Conservation (phyloP, 2,329 filamentous ascomycete species). For the Aureobasidium sp. region DNA sequence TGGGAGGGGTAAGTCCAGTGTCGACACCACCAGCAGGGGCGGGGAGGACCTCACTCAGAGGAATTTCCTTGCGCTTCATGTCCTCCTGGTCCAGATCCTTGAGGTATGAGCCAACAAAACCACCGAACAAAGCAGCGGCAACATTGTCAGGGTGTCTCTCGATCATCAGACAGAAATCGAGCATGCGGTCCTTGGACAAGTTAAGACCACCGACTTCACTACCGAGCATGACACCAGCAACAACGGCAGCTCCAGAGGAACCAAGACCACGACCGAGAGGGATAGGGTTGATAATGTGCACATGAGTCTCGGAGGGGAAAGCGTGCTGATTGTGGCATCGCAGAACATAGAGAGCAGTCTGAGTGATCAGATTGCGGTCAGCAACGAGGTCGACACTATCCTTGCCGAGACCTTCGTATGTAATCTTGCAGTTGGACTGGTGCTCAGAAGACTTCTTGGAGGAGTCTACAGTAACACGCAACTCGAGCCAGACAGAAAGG, state of each 20-base stretch:
- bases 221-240: constrained; percentile 86
- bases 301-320: constrained; percentile 78
- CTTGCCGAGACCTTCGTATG: constrained; percentile 77
- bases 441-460: constrained; percentile 41
- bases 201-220: constrained; percentile 78
- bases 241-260: constrained; percentile 91
- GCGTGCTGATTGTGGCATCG: constrained; percentile 79
- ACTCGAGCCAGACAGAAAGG: constrained; percentile 85
- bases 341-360: constrained; percentile 88
- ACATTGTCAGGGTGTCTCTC: constrained; percentile 89
- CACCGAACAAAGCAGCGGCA: constrained; percentile 87
- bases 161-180: constrained; percentile 98
- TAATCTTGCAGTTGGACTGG: constrained; percentile 77
- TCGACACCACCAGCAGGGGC: constrained; percentile 84
- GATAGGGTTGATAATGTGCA: constrained; percentile 94
- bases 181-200: constrained; percentile 69
- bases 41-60: constrained; percentile 85
- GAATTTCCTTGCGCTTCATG: constrained; percentile 83
- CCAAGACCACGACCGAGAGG: constrained; percentile 85
- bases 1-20: constrained; percentile 75
- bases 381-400: constrained; percentile 76
- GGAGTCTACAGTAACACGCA: constrained; percentile 68
- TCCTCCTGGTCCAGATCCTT: constrained; percentile 87
- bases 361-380: constrained; percentile 84
- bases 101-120: constrained; percentile 93